Evolutionary conservation across 352 stramenopile genomes (phyloP).

Genomic region (Globisporangium barbulae): DNA sequence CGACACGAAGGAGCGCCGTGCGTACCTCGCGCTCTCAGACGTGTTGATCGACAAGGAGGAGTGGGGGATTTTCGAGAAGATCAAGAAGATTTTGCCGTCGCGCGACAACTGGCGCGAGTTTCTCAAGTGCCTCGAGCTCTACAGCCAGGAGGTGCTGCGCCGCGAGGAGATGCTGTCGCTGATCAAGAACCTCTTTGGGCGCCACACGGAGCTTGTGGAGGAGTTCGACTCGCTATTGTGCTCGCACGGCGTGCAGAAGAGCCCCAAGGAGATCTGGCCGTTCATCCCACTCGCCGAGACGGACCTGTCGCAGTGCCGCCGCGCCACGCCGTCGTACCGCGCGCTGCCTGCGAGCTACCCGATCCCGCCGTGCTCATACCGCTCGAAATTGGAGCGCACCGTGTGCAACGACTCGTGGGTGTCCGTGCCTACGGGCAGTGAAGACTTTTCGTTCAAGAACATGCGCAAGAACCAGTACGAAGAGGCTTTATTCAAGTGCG

Average conservation of each 20-base stretch:
- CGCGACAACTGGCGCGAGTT: constrained; percentile 97
- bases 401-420: constrained; percentile 98
- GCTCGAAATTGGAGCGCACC: constrained; percentile 88
- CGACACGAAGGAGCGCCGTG: constrained; percentile 72
- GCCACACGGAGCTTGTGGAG: constrained; percentile 79
- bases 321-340: constrained; percentile 96
- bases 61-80: constrained; percentile 93
- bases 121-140: constrained; percentile 98
- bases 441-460: constrained; percentile 99
- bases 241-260: constrained; percentile 77
- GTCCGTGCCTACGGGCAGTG: constrained; percentile 96
- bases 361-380: constrained; percentile 94
- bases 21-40: constrained; percentile 68
- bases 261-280: constrained; percentile 87
- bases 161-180: constrained; percentile 86
- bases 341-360: constrained; percentile 97
- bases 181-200: constrained; percentile 86
- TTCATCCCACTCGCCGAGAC: constrained; percentile 91
- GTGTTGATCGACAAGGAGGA: constrained; percentile 84
- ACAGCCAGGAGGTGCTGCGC: constrained; percentile 96
- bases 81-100: constrained; percentile 91
- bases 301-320: constrained; percentile 87
- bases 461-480: constrained; percentile 99
- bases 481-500: constrained; percentile 98
- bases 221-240: constrained; percentile 75